Evolutionary conservation across 768 basidiomycete genomes (phyloP), one percentile per base, ranked within the genome.

Genomic region (Pholiota conissans): DNA sequence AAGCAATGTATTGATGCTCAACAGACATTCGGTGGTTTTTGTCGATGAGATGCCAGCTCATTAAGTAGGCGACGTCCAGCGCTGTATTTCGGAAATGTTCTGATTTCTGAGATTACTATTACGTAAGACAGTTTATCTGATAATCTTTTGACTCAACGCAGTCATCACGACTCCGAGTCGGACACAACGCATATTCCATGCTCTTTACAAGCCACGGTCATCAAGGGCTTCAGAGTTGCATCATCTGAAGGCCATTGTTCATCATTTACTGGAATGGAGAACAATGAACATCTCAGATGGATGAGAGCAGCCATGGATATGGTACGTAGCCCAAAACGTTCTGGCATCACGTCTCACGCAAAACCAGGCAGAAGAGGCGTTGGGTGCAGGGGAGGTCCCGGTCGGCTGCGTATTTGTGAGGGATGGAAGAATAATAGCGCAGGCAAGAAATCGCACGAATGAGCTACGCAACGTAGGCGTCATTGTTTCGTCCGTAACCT

Each of bases 341-440:
- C 54, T 26, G 5, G 53, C 53, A 49, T 14, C 45, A n/a, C 29
- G 6, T 30, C 40, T 35, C 34, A 51, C 34, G 26, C 18, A n/a
- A 26, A 14, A 42, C 16, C 40, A 65, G 91, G 91, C 91, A 49
- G 84, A 90, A 64, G 93, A 98, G 71, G 97, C 97, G 3, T 74
- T 98, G 26, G 77, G 79, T 28, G 85, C 88, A 0, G 80, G 84
- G 22, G 97, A 99, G 73, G 97, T 98, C 4, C 97, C 97, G 1
- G 95, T 99, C 0, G 97, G 97, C 20, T 98, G 97, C 64, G 84
- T 99, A 7, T 97, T 98, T 64, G 91, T 98, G 8, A 83, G 92
- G 60, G 81, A 88, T 52, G 83, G 79, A n/a, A 67, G 65, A 28
- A 79, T 91, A 58, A 91, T 99, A 59, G 95, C 96, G 0, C 79